Evolutionary conservation across 2,329 filamentous ascomycete genomes (phyloP).

Genomic region (Epichloe sp.): DNA sequence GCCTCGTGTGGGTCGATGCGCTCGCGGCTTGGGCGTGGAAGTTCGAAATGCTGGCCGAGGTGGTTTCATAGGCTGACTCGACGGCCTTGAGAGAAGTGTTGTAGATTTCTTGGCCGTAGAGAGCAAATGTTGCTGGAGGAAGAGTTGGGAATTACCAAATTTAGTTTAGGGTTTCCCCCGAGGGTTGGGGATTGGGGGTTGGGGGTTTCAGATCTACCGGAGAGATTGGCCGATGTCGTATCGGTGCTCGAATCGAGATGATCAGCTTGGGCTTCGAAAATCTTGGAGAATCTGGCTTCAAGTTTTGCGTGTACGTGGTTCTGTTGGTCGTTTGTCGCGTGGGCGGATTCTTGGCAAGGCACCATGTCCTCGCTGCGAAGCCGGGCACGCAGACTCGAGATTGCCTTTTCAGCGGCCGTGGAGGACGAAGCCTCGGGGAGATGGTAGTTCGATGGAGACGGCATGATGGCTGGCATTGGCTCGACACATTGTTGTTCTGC

Average conservation of each 20-base stretch:
- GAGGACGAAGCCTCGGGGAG: conserved; percentile 1
- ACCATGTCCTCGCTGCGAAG: conserved; percentile 13
- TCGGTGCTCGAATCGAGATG: not conserved
- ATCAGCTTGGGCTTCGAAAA: not conserved
- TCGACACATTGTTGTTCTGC: no score
- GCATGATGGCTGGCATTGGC: not conserved
- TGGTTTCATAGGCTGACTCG: conserved; percentile 10
- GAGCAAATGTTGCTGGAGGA: conserved; percentile 3
- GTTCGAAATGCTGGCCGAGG: conserved; percentile 10
- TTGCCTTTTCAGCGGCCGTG: conserved; percentile 4
- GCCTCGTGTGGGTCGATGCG: conserved; percentile 8
- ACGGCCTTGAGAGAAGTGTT: conserved; percentile 8
- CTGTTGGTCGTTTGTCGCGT: not conserved
- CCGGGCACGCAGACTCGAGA: conserved; percentile 14
- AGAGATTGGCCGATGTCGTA: not conserved
- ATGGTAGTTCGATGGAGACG: conserved; percentile 7
- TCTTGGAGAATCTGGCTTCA: conserved; percentile 10
- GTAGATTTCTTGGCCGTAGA: conserved; percentile 4
- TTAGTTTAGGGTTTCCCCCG: not conserved
- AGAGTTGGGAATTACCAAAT: not conserved
- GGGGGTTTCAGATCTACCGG: not conserved
- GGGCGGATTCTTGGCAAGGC: not conserved
- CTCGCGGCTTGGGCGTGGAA: conserved; percentile 10
- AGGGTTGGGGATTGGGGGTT: no score
- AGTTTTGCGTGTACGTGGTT: conserved; percentile 14